phyloP scores from a whole-genome alignment of 2,329 filamentous ascomycete genomes.

The Exophiala mesophila region DNA sequence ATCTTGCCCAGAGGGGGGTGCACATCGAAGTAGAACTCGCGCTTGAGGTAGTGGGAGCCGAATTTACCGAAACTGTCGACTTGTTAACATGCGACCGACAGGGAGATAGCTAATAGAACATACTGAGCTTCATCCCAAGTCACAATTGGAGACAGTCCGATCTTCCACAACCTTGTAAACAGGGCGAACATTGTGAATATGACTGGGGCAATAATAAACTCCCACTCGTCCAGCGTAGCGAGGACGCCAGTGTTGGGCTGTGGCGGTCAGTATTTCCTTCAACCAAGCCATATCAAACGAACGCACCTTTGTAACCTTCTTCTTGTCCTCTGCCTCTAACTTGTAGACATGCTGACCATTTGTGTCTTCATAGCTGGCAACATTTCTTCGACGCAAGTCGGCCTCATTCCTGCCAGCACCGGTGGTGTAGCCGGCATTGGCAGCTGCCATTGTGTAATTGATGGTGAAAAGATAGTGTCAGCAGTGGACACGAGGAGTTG shows the following conservation, averaged over 20 bases:
- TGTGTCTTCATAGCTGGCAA: conserved; percentile 31
- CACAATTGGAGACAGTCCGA: conserved; percentile 64
- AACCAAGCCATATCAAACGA: neutral
- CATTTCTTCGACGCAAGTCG: conserved; percentile 41
- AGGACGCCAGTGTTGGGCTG: conserved; percentile 34
- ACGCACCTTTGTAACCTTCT: conserved; percentile 34
- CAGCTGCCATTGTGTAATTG: conserved; percentile 18
- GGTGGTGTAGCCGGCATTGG: conserved; percentile 16
- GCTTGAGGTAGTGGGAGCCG: conserved; percentile 96
- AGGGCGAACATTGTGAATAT: conserved; percentile 59
- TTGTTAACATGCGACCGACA: conserved; percentile 4
- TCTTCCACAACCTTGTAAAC: conserved; percentile 64
- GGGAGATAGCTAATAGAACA: too few species aligned
- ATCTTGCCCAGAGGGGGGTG: conserved; percentile 97
- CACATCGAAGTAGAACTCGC: conserved; percentile 98
- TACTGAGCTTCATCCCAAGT: conserved; percentile 75
- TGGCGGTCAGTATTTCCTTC: neutral
- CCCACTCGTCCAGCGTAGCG: conserved; percentile 50
- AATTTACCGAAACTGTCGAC: conserved; percentile 63
- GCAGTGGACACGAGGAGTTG: too few species aligned
- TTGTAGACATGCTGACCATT: conserved; percentile 25
- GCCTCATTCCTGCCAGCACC: conserved; percentile 32
- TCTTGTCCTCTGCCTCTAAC: conserved; percentile 32
- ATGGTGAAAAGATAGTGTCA: too few species aligned
- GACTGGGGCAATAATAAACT: conserved; percentile 59